A percentile compares a stretch with the other conserved stretches of the same genome.
These are phyloP conservation scores for Endocalyx cinctus DNA, from an alignment of 2,329 filamentous ascomycete genomes.

Conservation along the genomic window DNA sequence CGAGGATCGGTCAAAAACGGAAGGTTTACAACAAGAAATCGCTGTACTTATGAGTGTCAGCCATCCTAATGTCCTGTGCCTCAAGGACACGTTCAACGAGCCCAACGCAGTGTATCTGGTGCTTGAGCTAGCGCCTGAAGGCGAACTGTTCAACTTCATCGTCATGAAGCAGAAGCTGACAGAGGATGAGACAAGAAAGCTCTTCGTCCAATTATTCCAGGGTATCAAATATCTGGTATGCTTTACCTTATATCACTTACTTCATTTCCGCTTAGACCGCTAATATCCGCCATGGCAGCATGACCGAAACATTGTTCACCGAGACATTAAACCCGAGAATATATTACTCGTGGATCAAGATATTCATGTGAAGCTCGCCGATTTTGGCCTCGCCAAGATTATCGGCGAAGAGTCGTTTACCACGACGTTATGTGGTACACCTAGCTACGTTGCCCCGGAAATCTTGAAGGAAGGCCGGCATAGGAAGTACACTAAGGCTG, in stretches of 20 bases:
- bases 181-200: slow-evolving; percentile 76
- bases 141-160: slow-evolving; percentile 94
- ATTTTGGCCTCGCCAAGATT: slow-evolving; percentile 96
- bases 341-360: slow-evolving; percentile 85
- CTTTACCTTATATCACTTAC: slow-evolving; percentile 8
- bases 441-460: slow-evolving; percentile 93
- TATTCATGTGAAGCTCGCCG: slow-evolving; percentile 83
- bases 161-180: slow-evolving; percentile 84
- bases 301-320: slow-evolving; percentile 93
- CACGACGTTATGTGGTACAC: slow-evolving; percentile 93
- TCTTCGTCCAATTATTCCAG: slow-evolving; percentile 89
- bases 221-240: slow-evolving; percentile 91
- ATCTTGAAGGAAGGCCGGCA: slow-evolving; percentile 79
- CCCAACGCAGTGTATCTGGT: slow-evolving; percentile 86
- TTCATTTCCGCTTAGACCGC: slow-evolving; percentile 21
- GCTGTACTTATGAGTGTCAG: slow-evolving; percentile 96
- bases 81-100: slow-evolving; percentile 95
- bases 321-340: slow-evolving; percentile 97
- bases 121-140: slow-evolving; percentile 83
- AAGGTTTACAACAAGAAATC: slow-evolving; percentile 91
- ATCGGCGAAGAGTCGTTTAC: slow-evolving; percentile 98
- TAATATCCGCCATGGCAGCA: slow-evolving; percentile 53
- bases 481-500: slow-evolving; percentile 87
- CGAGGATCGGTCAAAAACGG: slow-evolving; percentile 77
- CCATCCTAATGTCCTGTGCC: slow-evolving; percentile 85